Evolutionary conservation across 192 early-diverging fungal species (phyloP), one percentile per base, ranked within the genome.

Genomic region (Coemansia sp.): DNA sequence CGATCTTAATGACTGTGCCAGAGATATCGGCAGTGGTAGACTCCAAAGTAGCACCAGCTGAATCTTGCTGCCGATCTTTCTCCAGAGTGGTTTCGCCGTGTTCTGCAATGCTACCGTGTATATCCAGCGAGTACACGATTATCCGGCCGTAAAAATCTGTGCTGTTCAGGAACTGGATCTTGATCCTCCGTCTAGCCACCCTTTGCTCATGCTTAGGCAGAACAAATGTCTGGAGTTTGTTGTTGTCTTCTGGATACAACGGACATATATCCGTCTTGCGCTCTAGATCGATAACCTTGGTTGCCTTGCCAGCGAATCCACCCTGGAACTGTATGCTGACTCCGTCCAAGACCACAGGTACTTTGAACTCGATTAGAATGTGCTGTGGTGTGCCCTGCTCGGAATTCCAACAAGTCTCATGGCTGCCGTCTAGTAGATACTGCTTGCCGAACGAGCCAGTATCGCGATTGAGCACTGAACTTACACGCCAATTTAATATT

Each of bases 351-450:
- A 48, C 23, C 2, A 86, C 86, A 7, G 76, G 69, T 2, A 62
- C 68, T 2, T 67, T 75, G 59, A 93, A 93, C 62, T 92, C 86
- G 4, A 95, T 53, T 22, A 86, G 56, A 25, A 95, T 87, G 61
- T 82, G 83, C 82, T 95, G 93, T 3, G 92, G 88, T 16, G 84
- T 65, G 27, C 91, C 90, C 81, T 91, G 86, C 63, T 94, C 93
- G 21, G 91, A 93, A 77, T 94, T 95, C 95, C 95, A 97, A 77
- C 95, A 97, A 0, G 95, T 97, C 56, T 95, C 94, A 32, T 76
- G 70, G 64, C 64, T 85, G 24, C 84, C 83, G 68, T 97, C 95
- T 14, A 85, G 89, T 28, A 97, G 70, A 72, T 85, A 81, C 56
- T 93, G 85, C 63, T 94, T 95, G 60, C 94, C 95, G 62, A 86